Evolutionary conservation across 2,329 filamentous ascomycete genomes (phyloP), one percentile per base, ranked within the genome.

Genomic region (Pezicula radicicola): DNA sequence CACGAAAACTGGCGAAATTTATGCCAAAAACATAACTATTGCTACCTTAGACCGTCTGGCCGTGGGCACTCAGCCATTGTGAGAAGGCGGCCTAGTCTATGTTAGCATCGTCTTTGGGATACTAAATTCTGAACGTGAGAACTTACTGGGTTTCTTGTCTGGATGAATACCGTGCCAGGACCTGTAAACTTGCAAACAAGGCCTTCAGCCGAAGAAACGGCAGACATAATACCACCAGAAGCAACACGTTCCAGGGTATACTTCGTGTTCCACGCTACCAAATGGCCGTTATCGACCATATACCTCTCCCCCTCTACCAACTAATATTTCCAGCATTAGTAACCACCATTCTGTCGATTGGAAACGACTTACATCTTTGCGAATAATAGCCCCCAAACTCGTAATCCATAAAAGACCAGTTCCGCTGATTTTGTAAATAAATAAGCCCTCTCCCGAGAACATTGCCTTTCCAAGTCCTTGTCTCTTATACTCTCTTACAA

Each of bases 251-350:
- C 91, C 56, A 99, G 84, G 4, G 89, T 80, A 64, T 97, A 99
- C 65, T 96, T 91, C 66, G 89, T 92, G 68, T 97, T 97, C 94
- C 94, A 99, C 0, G 94, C 93, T 0, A 97, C 91, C 1, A 97
- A 78, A 61, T 97, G 91, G 3, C 91, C 91, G 63, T 96, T 96
- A 64, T 96, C 91, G 51, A 97, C 85, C 59, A 94, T 90, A 70
- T 97, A 97, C 61, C 87, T 88, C 68, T 97, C 93, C 9, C 87
- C 87, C 12, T 85, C 80, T 42, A 68, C 71, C 27, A 86, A 74
- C 77, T 63, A 33, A 33, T 1, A 49, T 50, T 52, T 16, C 28
- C 9, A 10, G 48, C 10, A 47, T 63, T 25, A 64, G 60, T 30
- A 49, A 10, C 4, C 9, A 18, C 30, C 10, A 39, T 15, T 2